Conservation (phyloP, 2,329 filamentous ascomycete genomes). For the Tolypocladium ophioglossoides region DNA sequence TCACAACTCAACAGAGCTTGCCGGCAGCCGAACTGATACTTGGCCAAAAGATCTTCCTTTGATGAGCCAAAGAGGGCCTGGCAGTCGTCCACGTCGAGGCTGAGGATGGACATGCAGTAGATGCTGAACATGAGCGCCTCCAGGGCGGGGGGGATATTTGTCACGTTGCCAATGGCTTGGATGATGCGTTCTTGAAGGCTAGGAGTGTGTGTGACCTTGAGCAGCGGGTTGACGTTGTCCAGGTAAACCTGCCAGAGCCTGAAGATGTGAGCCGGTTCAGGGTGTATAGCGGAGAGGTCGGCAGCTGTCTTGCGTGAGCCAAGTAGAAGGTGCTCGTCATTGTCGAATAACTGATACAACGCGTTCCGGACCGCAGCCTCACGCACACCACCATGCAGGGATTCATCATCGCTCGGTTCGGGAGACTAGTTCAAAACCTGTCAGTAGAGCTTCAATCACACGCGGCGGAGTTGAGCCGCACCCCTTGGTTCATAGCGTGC, state of each 20-base stretch:
- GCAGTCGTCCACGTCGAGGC: conserved; percentile 32
- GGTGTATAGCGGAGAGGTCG: conserved; percentile 41
- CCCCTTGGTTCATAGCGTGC: not conserved
- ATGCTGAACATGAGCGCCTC: conserved; percentile 49
- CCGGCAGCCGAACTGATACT: conserved; percentile 38
- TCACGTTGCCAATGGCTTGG: conserved; percentile 32
- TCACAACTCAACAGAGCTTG: conserved; percentile 41
- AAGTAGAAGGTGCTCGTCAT: conserved; percentile 41
- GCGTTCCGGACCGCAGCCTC: conserved; percentile 24
- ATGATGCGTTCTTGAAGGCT: conserved; percentile 42
- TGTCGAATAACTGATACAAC: conserved; percentile 31
- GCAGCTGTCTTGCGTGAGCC: conserved; percentile 27
- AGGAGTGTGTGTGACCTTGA: conserved; percentile 49
- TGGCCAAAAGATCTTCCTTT: conserved; percentile 28
- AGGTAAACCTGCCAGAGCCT: conserved; percentile 47
- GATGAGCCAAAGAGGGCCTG: conserved; percentile 25
- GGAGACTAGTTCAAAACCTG: not conserved
- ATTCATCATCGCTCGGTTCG: not conserved
- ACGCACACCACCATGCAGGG: not conserved
- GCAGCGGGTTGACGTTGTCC: conserved; percentile 45
- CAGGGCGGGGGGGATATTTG: conserved; percentile 25
- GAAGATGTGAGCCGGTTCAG: conserved; percentile 32
- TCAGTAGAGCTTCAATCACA: not conserved
- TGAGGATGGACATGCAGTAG: conserved; percentile 32
- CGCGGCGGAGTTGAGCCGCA: not conserved